These are phyloP conservation scores for Aurantiochytrium sp. DNA, from an alignment of 108 stramenopile genomes.

Conservation along the genomic window DNA sequence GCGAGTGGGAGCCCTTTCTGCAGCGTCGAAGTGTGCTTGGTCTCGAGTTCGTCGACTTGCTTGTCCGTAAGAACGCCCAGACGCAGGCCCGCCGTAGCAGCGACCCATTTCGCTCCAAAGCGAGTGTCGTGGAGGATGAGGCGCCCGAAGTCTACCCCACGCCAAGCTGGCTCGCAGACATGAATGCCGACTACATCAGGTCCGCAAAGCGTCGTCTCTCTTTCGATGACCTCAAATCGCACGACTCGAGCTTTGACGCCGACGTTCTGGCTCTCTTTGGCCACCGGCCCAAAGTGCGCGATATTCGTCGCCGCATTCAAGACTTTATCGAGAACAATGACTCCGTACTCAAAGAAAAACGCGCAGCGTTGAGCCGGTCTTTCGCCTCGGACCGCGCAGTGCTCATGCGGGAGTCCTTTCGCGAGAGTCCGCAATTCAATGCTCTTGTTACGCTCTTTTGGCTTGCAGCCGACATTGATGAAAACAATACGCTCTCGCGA, in stretches of 20 bases:
- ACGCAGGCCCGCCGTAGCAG: no score
- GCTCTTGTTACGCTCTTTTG: conserved; percentile 7
- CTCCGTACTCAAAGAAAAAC: background rate
- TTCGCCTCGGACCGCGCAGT: background rate
- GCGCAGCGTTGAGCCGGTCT: background rate
- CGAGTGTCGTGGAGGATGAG: background rate
- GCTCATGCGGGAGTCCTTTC: background rate
- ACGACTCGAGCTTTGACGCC: background rate
- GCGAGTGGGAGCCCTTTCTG: background rate
- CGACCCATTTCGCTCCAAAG: background rate
- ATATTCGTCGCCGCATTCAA: background rate
- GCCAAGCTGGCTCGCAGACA: background rate
- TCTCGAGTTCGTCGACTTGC: background rate
- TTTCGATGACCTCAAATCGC: background rate
- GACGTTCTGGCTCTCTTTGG: background rate
- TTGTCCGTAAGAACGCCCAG: background rate
- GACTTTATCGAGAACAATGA: background rate
- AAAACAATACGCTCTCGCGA: background rate
- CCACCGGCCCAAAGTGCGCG: background rate
- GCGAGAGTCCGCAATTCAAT: background rate
- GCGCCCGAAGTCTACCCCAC: background rate
- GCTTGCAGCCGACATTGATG: background rate
- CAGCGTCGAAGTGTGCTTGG: background rate
- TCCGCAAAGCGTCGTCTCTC: background rate
- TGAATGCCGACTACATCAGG: background rate